phyloP scores from a whole-genome alignment of 306 rosid genomes.

The Lupinus albus region DNA sequence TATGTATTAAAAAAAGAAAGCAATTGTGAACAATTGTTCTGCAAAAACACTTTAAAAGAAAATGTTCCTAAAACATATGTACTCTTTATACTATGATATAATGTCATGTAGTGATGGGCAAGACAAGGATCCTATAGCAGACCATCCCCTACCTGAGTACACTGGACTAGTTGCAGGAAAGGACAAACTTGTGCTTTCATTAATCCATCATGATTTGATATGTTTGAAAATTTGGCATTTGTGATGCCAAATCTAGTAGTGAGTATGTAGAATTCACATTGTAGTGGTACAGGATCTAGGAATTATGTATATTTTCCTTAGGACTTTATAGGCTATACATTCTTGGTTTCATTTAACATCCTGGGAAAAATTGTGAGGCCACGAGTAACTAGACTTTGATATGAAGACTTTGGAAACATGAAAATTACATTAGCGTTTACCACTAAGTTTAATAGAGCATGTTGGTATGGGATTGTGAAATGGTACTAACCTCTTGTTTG shows the following conservation, averaged over 20 bases:
- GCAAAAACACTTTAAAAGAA: too few relatives aligned
- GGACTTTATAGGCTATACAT: background rate
- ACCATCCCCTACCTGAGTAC: too few relatives aligned
- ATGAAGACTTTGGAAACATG: background rate
- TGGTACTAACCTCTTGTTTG: background rate
- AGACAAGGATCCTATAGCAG: conserved; percentile 27
- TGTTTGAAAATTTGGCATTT: conserved; percentile 36
- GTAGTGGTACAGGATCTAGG: conserved; percentile 41
- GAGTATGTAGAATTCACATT: conserved; percentile 33
- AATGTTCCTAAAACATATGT: too few relatives aligned
- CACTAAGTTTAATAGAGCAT: background rate
- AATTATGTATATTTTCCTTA: background rate
- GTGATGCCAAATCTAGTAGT: conserved; percentile 9
- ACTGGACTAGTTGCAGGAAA: conserved; percentile 36
- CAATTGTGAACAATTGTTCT: too few relatives aligned
- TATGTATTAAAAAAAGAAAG: too few relatives aligned
- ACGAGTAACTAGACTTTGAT: background rate
- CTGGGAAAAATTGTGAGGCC: background rate
- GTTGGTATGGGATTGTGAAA: background rate
- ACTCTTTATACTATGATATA: too few relatives aligned
- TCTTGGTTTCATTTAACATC: background rate
- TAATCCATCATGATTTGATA: conserved; percentile 64
- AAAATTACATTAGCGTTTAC: background rate
- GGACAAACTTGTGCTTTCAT: conserved; percentile 56
- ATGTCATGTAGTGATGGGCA: too few relatives aligned